Evolutionary conservation across 352 stramenopile species (phyloP).

Genomic region (Globisporangium splendens): DNA sequence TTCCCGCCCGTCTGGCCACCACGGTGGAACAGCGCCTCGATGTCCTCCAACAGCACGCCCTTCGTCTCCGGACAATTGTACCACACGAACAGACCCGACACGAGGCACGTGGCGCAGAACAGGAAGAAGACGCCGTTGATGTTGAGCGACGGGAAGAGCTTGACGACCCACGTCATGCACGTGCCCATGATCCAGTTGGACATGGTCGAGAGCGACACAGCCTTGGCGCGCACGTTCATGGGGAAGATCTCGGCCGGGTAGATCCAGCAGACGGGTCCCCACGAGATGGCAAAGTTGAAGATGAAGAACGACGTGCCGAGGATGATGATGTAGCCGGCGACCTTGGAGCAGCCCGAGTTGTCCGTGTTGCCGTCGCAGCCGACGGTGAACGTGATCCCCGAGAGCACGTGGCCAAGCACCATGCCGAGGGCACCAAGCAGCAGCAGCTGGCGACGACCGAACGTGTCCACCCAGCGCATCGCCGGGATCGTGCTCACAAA

Average conservation of each 20-base stretch:
- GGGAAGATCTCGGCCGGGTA: no score
- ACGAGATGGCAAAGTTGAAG: constrained; percentile 37
- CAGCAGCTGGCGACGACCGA: constrained; percentile 28
- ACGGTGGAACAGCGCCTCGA: no score
- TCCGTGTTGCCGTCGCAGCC: no score
- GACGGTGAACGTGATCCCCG: constrained; percentile 10
- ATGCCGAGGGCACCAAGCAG: constrained; percentile 35
- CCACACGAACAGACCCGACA: no score
- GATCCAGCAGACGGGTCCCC: constrained; percentile 37
- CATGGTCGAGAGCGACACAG: no score
- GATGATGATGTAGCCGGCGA: constrained; percentile 29
- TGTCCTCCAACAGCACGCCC: no score
- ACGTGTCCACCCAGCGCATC: constrained; percentile 38
- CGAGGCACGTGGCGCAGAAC: constrained; percentile 12
- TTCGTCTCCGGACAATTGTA: no score
- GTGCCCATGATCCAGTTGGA: no score
- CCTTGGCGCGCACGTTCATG: no score
- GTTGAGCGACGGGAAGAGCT: no score
- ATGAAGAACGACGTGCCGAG: constrained; percentile 24
- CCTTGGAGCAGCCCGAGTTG: background rate
- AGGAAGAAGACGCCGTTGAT: constrained; percentile 2
- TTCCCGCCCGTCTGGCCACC: no score
- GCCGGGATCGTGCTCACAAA: constrained; percentile 33
- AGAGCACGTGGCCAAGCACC: constrained; percentile 26
- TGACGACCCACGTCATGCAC: no score